Evolutionary conservation across 495 filamentous ascomycete species (phyloP).

Genomic region (Letharia columbiana): DNA sequence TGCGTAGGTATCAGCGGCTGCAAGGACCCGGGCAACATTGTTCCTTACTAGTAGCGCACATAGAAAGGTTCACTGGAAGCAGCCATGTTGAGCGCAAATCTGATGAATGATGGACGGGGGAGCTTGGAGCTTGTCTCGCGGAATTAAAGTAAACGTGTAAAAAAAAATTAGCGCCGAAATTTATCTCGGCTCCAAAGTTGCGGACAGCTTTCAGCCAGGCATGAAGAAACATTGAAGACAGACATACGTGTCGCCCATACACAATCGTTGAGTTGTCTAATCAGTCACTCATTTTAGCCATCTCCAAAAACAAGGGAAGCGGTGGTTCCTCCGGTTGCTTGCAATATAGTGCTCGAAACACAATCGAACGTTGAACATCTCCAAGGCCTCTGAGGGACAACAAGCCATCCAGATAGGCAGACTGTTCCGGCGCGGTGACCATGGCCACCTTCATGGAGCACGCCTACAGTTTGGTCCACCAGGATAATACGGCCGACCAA

Average conservation of each 20-base stretch:
- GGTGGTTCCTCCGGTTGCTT: background rate
- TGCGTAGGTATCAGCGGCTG: conserved; percentile 46
- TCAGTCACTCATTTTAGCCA: conserved; percentile 1
- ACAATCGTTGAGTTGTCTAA: background rate
- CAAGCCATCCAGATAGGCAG: background rate
- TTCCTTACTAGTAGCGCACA: conserved; percentile 84
- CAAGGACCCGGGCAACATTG: conserved; percentile 36
- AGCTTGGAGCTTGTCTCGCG: conserved; percentile 3
- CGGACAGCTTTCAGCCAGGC: conserved; percentile 9
- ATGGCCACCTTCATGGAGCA: conserved; percentile 95
- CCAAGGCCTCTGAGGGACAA: background rate
- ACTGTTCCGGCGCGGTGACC: conserved; percentile 30
- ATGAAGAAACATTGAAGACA: conserved; percentile 3
- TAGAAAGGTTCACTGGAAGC: conserved; percentile 76
- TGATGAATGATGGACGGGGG: too few relatives aligned
- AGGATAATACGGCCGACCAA: conserved; percentile 90
- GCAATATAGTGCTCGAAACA: conserved; percentile 3
- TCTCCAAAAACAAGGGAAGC: background rate
- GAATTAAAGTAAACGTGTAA: background rate
- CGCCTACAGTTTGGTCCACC: conserved; percentile 87
- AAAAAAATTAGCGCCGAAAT: conserved; percentile 19
- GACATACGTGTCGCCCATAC: conserved; percentile 4
- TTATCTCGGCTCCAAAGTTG: conserved; percentile 17
- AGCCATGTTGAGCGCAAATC: conserved; percentile 32
- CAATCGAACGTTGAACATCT: background rate